Percentiles rank a stretch among this genome's conserved stretches.
Evolutionary conservation across 257 asterid genomes (phyloP).

Genomic region (Fraxinus anomala): DNA sequence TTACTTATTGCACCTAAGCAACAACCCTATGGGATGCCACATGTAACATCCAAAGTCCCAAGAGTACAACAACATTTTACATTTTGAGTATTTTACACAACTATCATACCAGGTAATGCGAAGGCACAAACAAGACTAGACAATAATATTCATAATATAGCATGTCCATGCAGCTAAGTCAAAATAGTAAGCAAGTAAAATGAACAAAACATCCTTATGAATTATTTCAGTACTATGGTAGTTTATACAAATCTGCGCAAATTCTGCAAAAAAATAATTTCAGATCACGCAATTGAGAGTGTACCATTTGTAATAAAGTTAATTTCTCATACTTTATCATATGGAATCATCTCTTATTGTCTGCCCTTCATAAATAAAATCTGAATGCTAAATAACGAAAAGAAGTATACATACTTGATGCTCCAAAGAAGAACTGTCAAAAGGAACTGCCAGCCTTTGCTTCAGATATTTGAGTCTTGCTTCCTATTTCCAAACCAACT

Average conservation of each 20-base stretch:
- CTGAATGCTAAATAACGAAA: conserved; percentile 1
- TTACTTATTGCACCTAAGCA: neutral
- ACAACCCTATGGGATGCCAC: neutral
- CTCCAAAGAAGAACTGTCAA: conserved; percentile 69
- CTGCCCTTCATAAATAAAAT: neutral
- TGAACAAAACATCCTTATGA: neutral
- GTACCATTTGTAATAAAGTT: neutral
- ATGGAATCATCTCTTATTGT: conserved; percentile 6
- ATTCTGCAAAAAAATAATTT: neutral
- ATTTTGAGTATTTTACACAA: neutral
- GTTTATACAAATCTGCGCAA: neutral
- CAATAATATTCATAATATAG: neutral
- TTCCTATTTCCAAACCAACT: conserved; percentile 56
- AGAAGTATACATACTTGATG: conserved; percentile 69
- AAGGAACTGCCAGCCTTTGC: conserved; percentile 76
- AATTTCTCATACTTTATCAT: neutral
- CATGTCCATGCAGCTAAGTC: neutral
- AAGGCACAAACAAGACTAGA: neutral
- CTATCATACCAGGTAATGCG: neutral
- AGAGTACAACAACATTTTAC: neutral
- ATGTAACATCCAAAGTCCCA: neutral
- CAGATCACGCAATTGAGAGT: neutral
- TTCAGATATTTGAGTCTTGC: conserved; percentile 78
- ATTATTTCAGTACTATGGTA: neutral
- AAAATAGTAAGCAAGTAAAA: neutral